These are phyloP conservation scores for Chalciporus chontae DNA, from an alignment of 768 basidiomycete genomes.

Conservation along the genomic window DNA sequence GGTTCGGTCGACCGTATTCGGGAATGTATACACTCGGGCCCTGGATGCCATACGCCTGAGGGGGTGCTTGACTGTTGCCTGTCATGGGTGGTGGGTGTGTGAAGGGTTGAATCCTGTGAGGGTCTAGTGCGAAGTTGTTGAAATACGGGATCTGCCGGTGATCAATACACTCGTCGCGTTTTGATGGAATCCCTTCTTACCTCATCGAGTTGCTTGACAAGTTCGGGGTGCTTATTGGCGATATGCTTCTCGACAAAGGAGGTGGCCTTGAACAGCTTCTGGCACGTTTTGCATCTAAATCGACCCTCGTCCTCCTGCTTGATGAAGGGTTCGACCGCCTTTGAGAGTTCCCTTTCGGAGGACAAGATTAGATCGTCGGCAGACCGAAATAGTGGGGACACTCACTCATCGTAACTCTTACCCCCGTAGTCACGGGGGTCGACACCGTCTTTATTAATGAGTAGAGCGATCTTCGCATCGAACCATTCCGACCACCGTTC, in stretches of 20 bases:
- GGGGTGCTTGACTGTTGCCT: conserved; percentile 73
- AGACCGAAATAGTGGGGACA: conserved; percentile 19
- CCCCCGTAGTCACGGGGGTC: conserved; percentile 89
- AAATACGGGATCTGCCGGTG: conserved; percentile 72
- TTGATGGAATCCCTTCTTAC: conserved; percentile 41
- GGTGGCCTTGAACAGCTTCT: conserved; percentile 96
- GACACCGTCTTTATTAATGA: conserved; percentile 74
- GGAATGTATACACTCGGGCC: conserved; percentile 51
- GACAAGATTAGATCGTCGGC: conserved; percentile 15
- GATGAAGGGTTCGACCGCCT: conserved; percentile 72
- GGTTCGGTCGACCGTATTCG: conserved; percentile 39
- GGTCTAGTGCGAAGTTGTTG: conserved; percentile 96
- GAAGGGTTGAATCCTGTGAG: conserved; percentile 86
- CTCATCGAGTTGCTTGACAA: conserved; percentile 80
- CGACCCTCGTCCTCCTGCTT: conserved; percentile 98
- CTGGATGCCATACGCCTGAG: conserved; percentile 82
- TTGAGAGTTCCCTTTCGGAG: conserved; percentile 67
- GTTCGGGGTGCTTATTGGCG: conserved; percentile 87
- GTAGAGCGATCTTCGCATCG: conserved; percentile 78
- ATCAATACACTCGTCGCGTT: conserved; percentile 12
- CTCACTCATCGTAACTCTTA: conserved; percentile 86
- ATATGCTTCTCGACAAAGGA: conserved; percentile 98
- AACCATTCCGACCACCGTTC: conserved; percentile 89
- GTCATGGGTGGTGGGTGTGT: conserved; percentile 67
- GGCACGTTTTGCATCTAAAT: conserved; percentile 94